These are phyloP conservation scores for Guillardia theta DNA, from an alignment of 78 protist species.

Conservation along the genomic window DNA sequence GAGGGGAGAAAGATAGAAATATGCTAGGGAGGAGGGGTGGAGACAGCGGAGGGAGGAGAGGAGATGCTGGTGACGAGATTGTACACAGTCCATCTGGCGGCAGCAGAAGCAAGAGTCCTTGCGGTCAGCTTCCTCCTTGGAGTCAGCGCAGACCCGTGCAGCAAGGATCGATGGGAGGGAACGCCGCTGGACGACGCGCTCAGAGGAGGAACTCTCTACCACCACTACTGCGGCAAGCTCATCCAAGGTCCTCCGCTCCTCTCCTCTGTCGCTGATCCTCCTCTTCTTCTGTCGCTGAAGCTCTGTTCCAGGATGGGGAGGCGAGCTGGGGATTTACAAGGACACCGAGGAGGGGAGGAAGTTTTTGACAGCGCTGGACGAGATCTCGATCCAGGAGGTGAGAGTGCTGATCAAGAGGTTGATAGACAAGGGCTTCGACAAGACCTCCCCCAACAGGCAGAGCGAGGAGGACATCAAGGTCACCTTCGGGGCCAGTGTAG, in stretches of 20 bases:
- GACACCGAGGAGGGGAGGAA: not conserved
- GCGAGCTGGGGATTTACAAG: not conserved
- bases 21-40: not conserved
- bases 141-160: not conserved
- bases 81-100: not conserved
- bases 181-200: constrained; percentile 2
- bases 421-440: not conserved
- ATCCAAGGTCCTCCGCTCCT: not conserved
- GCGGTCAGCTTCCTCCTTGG: not conserved
- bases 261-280: no score
- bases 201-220: not conserved
- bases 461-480: not conserved
- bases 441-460: not conserved
- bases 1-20: not conserved
- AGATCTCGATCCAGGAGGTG: not conserved
- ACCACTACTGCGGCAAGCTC: not conserved
- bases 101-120: not conserved
- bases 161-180: not conserved
- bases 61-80: not conserved
- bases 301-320: constrained; percentile 29
- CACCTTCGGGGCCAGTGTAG: not conserved
- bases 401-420: not conserved
- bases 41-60: not conserved
- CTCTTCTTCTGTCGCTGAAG: no score
- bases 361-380: not conserved